These are phyloP conservation scores for Solanum boliviense DNA, from an alignment of 257 asterid species.

Conservation along the genomic window DNA sequence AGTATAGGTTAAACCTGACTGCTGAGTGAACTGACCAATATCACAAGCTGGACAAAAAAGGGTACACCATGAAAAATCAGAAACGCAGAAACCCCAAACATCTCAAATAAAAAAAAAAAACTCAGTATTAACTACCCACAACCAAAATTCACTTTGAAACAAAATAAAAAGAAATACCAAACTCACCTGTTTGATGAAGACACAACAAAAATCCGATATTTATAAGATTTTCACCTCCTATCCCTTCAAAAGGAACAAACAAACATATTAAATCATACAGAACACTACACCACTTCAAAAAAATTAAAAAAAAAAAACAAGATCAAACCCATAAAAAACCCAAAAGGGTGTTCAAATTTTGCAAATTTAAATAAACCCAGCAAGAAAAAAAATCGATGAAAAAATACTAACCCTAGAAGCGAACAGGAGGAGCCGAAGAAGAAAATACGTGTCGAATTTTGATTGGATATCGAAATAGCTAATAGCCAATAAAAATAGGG, in stretches of 20 bases:
- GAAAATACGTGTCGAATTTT: background rate
- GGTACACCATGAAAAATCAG: background rate
- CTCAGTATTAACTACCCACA: background rate
- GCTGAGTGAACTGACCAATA: background rate
- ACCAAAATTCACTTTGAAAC: background rate
- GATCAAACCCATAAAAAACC: background rate
- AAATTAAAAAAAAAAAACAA: background rate
- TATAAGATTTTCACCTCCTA: constrained; percentile 20
- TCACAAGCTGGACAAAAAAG: background rate
- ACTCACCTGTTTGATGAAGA: constrained; percentile 47
- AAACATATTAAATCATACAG: background rate
- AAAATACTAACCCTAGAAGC: constrained; percentile 28
- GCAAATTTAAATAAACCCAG: background rate
- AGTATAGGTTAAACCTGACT: background rate
- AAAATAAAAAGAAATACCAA: background rate
- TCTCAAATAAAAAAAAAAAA: background rate
- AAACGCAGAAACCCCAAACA: background rate
- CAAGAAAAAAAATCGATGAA: background rate
- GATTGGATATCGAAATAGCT: background rate
- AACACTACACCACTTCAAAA: background rate
- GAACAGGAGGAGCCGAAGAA: constrained; percentile 16
- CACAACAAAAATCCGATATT: constrained; percentile 12
- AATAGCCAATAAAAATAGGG: background rate
- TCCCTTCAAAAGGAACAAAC: constrained; percentile 16
- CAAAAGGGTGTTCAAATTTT: background rate